Conservation (phyloP, 2,329 filamentous ascomycete genomes). For the Aureobasidium zeae region DNA sequence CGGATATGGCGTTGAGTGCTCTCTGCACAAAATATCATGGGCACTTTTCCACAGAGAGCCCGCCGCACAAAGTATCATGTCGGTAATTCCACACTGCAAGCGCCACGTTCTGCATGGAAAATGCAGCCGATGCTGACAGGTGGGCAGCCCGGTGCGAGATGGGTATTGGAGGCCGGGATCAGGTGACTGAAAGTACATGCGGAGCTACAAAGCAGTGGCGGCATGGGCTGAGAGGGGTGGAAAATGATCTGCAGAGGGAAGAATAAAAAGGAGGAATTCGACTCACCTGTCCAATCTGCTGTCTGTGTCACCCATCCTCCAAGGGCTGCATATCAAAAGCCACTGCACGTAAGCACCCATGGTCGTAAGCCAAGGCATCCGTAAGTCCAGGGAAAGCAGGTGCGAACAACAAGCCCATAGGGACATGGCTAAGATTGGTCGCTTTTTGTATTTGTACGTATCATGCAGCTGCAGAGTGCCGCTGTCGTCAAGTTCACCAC, state of each 20-base stretch:
- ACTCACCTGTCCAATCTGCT: constrained; percentile 86
- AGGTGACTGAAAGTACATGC: constrained; percentile 54
- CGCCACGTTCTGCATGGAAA: constrained; percentile 12
- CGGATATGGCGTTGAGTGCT: constrained; percentile 11
- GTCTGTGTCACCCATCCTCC: constrained; percentile 63
- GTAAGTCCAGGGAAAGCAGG: constrained; percentile 61
- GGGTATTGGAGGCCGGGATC: constrained; percentile 38
- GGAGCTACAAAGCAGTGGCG: constrained; percentile 27
- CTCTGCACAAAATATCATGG: constrained; percentile 3
- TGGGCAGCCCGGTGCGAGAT: constrained; percentile 19
- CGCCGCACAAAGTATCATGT: constrained; percentile 1
- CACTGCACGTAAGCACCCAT: constrained; percentile 67
- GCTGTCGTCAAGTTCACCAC: neutral
- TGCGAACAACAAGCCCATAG: constrained; percentile 65
- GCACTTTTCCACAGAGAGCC: neutral
- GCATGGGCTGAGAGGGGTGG: neutral
- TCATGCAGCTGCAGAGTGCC: constrained; percentile 16
- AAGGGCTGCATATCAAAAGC: constrained; percentile 62
- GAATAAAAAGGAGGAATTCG: constrained; percentile 13
- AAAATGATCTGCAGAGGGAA: constrained; percentile 5
- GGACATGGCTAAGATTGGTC: constrained; percentile 66
- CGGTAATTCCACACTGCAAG: constrained; percentile 7
- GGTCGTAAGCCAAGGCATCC: constrained; percentile 87
- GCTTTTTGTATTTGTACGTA: constrained; percentile 30
- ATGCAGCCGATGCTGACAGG: constrained; percentile 17